These are phyloP conservation scores for Euclidium syriacum DNA, from an alignment of 345 rosid species.

Conservation along the genomic window DNA sequence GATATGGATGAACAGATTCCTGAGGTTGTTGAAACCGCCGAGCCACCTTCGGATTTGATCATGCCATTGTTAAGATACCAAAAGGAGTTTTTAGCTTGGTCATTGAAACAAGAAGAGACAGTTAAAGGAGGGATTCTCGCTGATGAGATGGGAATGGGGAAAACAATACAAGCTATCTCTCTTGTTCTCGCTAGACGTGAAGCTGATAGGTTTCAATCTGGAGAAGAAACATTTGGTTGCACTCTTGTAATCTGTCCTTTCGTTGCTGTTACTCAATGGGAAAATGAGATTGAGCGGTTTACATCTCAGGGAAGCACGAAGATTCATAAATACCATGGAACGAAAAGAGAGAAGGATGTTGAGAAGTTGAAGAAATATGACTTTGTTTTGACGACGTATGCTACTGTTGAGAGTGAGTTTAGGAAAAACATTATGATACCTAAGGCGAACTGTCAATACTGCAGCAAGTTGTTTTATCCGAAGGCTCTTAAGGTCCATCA, in stretches of 20 bases:
- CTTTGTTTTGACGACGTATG: slow-evolving; percentile 86
- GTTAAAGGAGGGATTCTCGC: slow-evolving; percentile 89
- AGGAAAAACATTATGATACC: slow-evolving; percentile 70
- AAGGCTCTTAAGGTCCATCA: slow-evolving; percentile 48
- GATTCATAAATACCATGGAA: slow-evolving; percentile 80
- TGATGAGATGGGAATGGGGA: slow-evolving; percentile 99
- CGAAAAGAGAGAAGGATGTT: slow-evolving; percentile 48
- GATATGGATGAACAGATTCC: slow-evolving; percentile 56
- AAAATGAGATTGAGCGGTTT: slow-evolving; percentile 66
- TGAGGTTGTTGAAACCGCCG: slow-evolving; percentile 44
- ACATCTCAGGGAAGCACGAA: slow-evolving; percentile 73
- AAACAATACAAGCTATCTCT: slow-evolving; percentile 93
- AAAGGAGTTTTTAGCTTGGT: slow-evolving; percentile 96
- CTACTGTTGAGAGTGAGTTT: slow-evolving; percentile 70
- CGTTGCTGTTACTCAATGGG: slow-evolving; percentile 94
- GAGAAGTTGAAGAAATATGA: slow-evolving; percentile 59
- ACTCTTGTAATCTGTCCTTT: slow-evolving; percentile 94
- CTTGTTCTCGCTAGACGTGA: slow-evolving; percentile 81
- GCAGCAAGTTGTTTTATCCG: slow-evolving; percentile 54
- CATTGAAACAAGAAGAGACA: slow-evolving; percentile 76
- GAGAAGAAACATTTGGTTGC: slow-evolving; percentile 29
- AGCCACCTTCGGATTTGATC: slow-evolving; percentile 63
- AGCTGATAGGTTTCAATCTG: slow-evolving; percentile 9
- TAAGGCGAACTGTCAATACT: slow-evolving; percentile 54
- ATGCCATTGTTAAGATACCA: slow-evolving; percentile 83